phyloP scores from a whole-genome alignment of 2,329 filamentous ascomycete genomes.

The Pyricularia grisea region DNA sequence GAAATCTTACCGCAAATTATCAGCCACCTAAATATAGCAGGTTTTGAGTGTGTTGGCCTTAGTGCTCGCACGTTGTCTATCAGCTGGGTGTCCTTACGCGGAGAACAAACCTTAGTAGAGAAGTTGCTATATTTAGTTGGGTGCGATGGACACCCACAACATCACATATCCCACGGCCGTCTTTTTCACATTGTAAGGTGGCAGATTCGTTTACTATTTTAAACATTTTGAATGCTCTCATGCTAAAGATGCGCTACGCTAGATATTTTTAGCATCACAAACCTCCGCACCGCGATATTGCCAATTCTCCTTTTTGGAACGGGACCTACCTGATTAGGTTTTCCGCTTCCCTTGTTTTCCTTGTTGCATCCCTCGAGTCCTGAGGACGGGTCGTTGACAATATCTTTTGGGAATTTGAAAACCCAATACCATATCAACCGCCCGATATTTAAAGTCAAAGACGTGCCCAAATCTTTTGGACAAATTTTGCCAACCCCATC shows the following conservation, averaged over 20 bases:
- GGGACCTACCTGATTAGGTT: background rate
- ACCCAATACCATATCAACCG: background rate
- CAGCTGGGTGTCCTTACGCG: background rate
- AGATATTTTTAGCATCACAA: background rate
- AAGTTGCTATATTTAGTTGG: background rate
- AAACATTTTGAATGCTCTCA: background rate
- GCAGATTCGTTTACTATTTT: background rate
- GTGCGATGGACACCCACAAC: background rate
- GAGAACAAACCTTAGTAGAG: background rate
- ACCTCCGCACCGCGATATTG: background rate
- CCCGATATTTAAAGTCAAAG: background rate
- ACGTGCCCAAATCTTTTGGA: background rate
- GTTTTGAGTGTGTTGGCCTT: background rate
- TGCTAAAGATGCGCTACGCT: background rate
- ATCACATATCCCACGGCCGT: background rate
- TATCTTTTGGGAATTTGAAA: background rate
- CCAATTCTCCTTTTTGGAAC: background rate
- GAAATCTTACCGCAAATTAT: background rate
- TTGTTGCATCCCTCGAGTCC: background rate
- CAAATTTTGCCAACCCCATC: background rate
- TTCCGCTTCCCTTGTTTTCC: background rate
- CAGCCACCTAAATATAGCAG: background rate
- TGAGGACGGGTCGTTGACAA: background rate
- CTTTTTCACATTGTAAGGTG: background rate
- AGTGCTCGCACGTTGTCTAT: background rate